Percentiles rank a stretch among this genome's conserved stretches.
Conservation (phyloP, 2,329 filamentous ascomycete genomes). For the Sphaerulina vaccinii region DNA sequence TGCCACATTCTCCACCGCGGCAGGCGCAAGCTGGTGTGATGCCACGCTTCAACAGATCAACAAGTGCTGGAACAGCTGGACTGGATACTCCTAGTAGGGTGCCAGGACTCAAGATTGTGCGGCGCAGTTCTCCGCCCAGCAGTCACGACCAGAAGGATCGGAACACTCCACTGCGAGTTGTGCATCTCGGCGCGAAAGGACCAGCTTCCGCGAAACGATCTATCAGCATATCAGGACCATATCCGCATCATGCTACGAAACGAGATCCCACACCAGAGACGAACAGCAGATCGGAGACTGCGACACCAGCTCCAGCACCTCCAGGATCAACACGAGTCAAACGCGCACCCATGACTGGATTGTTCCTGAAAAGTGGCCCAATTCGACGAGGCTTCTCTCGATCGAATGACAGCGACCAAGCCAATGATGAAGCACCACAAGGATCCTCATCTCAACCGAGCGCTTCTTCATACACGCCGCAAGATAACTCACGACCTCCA, state of each 20-base stretch:
- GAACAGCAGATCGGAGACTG: slow-evolving; percentile 30
- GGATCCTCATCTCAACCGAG: slow-evolving; percentile 34
- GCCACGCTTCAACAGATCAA: slow-evolving; percentile 31
- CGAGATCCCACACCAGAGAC: slow-evolving; percentile 37
- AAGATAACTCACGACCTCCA: slow-evolving; percentile 27
- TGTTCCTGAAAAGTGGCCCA: slow-evolving; percentile 71
- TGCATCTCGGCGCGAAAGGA: slow-evolving; percentile 34
- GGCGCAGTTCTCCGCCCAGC: slow-evolving; percentile 35
- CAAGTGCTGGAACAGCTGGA: slow-evolving; percentile 30
- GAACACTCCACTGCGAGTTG: slow-evolving; percentile 38
- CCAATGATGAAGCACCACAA: slow-evolving; percentile 35
- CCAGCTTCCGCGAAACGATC: slow-evolving; percentile 36
- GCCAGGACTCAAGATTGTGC: slow-evolving; percentile 38
- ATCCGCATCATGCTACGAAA: slow-evolving; percentile 31
- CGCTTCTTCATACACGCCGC: slow-evolving; percentile 30
- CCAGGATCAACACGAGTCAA: slow-evolving; percentile 78
- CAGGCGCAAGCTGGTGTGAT: slow-evolving; percentile 42
- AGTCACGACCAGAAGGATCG: slow-evolving; percentile 20
- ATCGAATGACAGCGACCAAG: slow-evolving; percentile 52
- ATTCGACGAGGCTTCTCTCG: slow-evolving; percentile 68
- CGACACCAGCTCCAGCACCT: slow-evolving; percentile 42
- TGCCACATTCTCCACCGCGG: slow-evolving; percentile 55
- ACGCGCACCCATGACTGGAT: slow-evolving; percentile 72
- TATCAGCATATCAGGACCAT: slow-evolving; percentile 36
- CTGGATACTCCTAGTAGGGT: slow-evolving; percentile 39